Conservation (phyloP, 352 stramenopile genomes). For the Phytophthora brassicae region DNA sequence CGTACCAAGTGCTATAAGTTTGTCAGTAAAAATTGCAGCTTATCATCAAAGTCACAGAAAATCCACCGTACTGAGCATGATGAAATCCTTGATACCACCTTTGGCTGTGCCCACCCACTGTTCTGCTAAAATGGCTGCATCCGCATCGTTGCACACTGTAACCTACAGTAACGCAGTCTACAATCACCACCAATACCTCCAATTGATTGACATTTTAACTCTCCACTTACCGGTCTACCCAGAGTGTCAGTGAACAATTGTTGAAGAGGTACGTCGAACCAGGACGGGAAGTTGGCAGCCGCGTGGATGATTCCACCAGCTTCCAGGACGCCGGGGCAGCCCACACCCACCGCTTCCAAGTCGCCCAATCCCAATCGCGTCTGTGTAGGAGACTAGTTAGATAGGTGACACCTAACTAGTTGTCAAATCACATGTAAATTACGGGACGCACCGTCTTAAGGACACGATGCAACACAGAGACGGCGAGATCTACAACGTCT, state of each 20-base stretch:
- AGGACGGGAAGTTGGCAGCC: constrained; percentile 71
- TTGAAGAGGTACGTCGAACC: constrained; percentile 62
- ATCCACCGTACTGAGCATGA: constrained; percentile 76
- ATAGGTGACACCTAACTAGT: neutral
- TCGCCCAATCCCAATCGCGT: constrained; percentile 31
- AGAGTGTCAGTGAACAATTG: constrained; percentile 50
- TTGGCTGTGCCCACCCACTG: constrained; percentile 78
- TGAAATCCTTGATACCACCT: constrained; percentile 59
- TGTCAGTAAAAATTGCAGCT: neutral
- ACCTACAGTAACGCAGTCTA: constrained; percentile 24
- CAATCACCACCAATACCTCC: too few species aligned
- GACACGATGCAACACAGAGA: constrained; percentile 38
- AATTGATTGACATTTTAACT: neutral
- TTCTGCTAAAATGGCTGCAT: constrained; percentile 80
- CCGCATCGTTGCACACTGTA: constrained; percentile 73
- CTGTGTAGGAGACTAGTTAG: constrained; percentile 22
- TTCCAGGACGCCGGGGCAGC: constrained; percentile 61
- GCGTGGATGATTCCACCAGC: constrained; percentile 56
- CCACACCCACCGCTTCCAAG: constrained; percentile 55
- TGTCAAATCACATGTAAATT: neutral
- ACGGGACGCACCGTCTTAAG: constrained; percentile 43
- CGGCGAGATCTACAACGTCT: constrained; percentile 56
- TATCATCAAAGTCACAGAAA: neutral
- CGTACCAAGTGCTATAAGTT: constrained; percentile 62
- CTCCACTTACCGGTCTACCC: constrained; percentile 26